Evolutionary conservation across 73 alveolate genomes (phyloP).

Genomic region (Tetrahymena thermophila): DNA sequence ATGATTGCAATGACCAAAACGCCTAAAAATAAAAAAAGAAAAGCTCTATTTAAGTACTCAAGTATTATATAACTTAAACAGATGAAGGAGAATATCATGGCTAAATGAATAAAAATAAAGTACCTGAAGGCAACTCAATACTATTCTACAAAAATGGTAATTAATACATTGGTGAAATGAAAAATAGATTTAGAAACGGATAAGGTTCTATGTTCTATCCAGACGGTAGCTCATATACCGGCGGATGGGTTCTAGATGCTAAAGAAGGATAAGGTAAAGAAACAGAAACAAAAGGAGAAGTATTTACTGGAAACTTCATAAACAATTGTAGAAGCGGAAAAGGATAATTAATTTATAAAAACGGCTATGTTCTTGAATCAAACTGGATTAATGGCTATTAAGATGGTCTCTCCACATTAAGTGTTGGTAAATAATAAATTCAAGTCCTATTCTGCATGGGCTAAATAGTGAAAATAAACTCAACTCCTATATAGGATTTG

Average conservation of each 20-base stretch:
- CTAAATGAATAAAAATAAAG: neutral
- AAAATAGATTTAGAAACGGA: neutral
- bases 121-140: neutral
- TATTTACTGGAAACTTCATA: neutral
- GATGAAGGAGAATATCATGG: constrained; percentile 1
- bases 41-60: neutral
- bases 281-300: neutral
- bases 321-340: neutral
- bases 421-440: neutral
- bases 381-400: neutral
- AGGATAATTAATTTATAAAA: neutral
- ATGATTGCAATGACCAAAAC: neutral
- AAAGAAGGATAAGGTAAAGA: neutral
- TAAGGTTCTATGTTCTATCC: neutral
- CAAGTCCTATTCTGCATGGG: neutral
- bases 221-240: neutral
- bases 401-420: neutral
- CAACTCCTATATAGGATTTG: neutral
- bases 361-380: neutral
- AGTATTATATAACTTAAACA: neutral
- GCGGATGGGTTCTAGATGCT: neutral
- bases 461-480: neutral
- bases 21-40: neutral
- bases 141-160: neutral
- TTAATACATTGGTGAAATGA: neutral